Evolutionary conservation across 257 asterid genomes (phyloP), one percentile per base, ranked within the genome.

Genomic region (Coffea eugenioides): DNA sequence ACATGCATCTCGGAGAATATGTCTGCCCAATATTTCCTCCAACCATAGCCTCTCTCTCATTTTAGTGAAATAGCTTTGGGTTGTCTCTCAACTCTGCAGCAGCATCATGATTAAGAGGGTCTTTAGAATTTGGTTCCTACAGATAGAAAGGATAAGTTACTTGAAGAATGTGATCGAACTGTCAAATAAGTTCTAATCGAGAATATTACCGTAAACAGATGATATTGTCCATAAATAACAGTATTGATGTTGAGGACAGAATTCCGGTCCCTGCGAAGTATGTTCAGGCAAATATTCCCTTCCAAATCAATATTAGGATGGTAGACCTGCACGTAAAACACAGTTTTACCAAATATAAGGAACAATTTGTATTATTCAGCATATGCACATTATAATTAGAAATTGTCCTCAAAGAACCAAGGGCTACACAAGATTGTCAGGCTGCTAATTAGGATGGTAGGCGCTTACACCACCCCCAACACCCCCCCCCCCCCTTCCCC

Each of bases 301-400:
- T 94, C 98, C 80, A 93, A 82, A 84, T 94, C 97, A 34, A 94
- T 94, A 83, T 94, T 94, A 76, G 97, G 98, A 88, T 94, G 98
- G 85, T 92, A 94, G 25, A 93, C 97, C 97, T 94, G 85, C 65
- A 79, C 61, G 41, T 49, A 25, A 75, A 16, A 8, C 48, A 52
- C 20, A 34, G 71, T 41, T 25, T 65, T 70, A 27, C 27, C 5
- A 51, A 5, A 72, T 31, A 77, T 49, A 59, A 1, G 3, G 31
- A 64, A 64, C 34, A 48, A 10, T 45, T 31, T 39, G n/a, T 51
- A 77, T 77, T 48, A 65, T 15, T 49, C 8, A 31, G 67, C 14
- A 18, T 21, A 51, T 10, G 21, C 41, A 70, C 54, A 11, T 43
- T 36, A 71, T 51, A 20, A 1, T 7, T 5, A 45, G 36, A 46